Percentiles rank a stretch among this genome's conserved stretches.
These are phyloP conservation scores for Boletus patriciae DNA, from an alignment of 768 basidiomycete genomes.

Conservation along the genomic window DNA sequence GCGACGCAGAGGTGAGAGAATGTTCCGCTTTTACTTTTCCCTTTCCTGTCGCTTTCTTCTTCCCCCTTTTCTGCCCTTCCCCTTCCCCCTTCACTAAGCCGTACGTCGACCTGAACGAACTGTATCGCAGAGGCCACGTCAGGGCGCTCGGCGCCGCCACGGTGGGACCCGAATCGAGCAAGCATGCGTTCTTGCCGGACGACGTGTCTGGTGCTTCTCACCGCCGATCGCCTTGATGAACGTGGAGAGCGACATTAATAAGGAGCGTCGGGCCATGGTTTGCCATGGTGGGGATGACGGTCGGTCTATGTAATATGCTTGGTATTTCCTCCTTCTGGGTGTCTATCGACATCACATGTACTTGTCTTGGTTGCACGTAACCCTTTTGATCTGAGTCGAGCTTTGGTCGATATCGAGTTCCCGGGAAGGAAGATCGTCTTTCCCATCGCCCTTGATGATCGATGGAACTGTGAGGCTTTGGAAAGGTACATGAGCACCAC, in stretches of 20 bases:
- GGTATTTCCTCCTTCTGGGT: no score
- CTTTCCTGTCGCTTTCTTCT: background rate
- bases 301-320: no score
- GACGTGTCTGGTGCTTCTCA: conserved; percentile 3
- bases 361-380: no score
- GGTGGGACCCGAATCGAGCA: conserved; percentile 25
- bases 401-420: no score
- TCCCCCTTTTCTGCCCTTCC: no score
- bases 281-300: no score
- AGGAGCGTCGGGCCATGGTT: background rate
- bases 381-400: no score
- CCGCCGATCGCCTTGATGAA: conserved; percentile 9
- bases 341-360: no score
- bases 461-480: conserved; percentile 55
- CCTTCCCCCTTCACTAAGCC: background rate
- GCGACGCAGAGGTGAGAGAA: conserved; percentile 64
- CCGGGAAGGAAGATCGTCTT: no score
- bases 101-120: background rate
- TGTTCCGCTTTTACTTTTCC: background rate
- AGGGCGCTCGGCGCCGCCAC: conserved; percentile 51
- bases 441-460: conserved; percentile 63
- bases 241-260: background rate
- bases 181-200: conserved; percentile 8
- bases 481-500: conserved; percentile 55
- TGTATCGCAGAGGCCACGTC: conserved; percentile 43